Conservation (phyloP, 2,329 filamentous ascomycete species). For the Chrysoporthe cubensis region DNA sequence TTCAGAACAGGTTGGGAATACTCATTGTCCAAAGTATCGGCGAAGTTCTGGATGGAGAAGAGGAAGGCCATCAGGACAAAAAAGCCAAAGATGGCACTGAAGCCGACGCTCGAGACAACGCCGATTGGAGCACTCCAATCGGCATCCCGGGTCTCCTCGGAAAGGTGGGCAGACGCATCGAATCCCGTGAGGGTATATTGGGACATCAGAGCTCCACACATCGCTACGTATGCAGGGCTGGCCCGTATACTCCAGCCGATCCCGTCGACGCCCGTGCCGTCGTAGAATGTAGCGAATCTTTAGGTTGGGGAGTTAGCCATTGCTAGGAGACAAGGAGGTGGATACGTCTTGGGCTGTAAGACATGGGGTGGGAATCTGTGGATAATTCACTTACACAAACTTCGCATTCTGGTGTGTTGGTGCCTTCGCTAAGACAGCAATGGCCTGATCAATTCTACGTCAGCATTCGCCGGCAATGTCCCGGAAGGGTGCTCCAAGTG, state of each 20-base stretch:
- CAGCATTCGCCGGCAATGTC: not conserved
- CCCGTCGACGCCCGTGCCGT: constrained; percentile 52
- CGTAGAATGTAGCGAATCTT: constrained; percentile 53
- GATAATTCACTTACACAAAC: constrained; percentile 43
- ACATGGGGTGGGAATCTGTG: not conserved
- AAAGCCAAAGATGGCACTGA: constrained; percentile 61
- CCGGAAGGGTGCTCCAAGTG: not conserved
- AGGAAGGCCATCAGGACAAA: constrained; percentile 61
- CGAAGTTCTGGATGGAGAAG: constrained; percentile 63
- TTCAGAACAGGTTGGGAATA: constrained; percentile 60
- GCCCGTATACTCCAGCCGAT: constrained; percentile 58
- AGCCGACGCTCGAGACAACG: constrained; percentile 59
- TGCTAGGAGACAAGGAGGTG: too few species aligned
- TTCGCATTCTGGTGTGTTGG: constrained; percentile 58
- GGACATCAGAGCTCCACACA: constrained; percentile 56
- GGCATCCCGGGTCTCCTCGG: constrained; percentile 61
- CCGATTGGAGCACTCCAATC: constrained; percentile 61
- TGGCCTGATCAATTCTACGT: constrained; percentile 38
- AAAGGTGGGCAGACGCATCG: constrained; percentile 60
- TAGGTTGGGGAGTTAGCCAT: not conserved
- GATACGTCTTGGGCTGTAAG: not conserved
- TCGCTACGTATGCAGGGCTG: constrained; percentile 57
- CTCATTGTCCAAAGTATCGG: constrained; percentile 46
- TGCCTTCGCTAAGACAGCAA: constrained; percentile 60
- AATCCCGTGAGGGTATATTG: constrained; percentile 58